Conservation (phyloP, 2,329 filamentous ascomycete genomes). For the Xylariales sp. region DNA sequence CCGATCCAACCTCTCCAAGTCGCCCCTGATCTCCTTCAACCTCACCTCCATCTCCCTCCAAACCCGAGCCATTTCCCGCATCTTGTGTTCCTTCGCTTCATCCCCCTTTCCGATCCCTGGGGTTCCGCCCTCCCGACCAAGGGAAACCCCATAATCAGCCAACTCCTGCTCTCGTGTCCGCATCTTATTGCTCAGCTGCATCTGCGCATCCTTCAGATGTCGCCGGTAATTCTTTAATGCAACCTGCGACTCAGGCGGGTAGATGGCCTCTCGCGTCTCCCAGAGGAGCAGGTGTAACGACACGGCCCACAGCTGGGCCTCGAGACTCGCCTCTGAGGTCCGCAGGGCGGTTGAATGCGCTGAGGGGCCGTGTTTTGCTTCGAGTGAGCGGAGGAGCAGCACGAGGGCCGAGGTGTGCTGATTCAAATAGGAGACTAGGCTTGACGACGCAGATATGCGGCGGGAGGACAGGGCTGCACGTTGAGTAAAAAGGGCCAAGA, state of each 20-base stretch:
- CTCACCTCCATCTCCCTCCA: slow-evolving; percentile 46
- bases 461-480: slow-evolving; percentile 30
- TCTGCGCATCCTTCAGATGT: slow-evolving; percentile 45
- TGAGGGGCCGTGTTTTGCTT: slow-evolving; percentile 50
- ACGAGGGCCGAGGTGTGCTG: slow-evolving; percentile 34
- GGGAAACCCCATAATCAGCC: slow-evolving; percentile 43
- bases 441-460: slow-evolving; percentile 34
- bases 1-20: slow-evolving; percentile 33
- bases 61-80: slow-evolving; percentile 50
- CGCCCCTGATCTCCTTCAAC: slow-evolving; percentile 44
- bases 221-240: slow-evolving; percentile 41
- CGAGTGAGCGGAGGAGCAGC: slow-evolving; percentile 44
- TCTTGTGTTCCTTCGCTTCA: slow-evolving; percentile 38
- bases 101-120: slow-evolving; percentile 14
- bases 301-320: slow-evolving; percentile 36
- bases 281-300: slow-evolving; percentile 31
- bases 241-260: slow-evolving; percentile 33
- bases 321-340: slow-evolving; percentile 39
- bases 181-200: slow-evolving; percentile 39
- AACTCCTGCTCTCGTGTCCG: slow-evolving; percentile 38
- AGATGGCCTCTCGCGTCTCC: slow-evolving; percentile 33
- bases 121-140: slow-evolving; percentile 13
- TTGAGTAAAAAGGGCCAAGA: slow-evolving; percentile 24
- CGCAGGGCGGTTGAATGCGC: slow-evolving; percentile 48
- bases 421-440: slow-evolving; percentile 34